A percentile compares a stretch with the other conserved stretches of the same genome.
phyloP scores from a whole-genome alignment of 768 basidiomycete genomes.

The Mycena floridula region DNA sequence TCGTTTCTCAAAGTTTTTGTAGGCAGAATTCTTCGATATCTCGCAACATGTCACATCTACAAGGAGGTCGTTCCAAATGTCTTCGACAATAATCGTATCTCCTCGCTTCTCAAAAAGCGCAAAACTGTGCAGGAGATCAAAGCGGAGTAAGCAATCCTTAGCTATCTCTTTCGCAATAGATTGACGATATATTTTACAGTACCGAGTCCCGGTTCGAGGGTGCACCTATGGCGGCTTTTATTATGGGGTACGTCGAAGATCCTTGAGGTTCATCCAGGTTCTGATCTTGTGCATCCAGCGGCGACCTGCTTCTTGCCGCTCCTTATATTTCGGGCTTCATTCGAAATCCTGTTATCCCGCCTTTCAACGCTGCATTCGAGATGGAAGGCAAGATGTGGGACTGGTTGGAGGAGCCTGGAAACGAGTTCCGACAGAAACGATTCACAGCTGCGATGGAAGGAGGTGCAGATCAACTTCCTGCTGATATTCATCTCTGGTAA shows the following conservation, averaged over 20 bases:
- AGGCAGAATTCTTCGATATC: no score
- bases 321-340: not conserved
- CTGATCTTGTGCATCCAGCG: no score
- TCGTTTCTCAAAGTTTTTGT: no score
- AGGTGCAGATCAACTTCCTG: not conserved
- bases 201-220: no score
- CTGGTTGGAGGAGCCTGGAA: not conserved
- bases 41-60: no score
- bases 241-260: no score
- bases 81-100: no score
- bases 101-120: no score
- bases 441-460: not conserved
- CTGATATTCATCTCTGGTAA: not conserved
- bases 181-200: not conserved
- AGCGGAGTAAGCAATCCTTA: constrained; percentile 6
- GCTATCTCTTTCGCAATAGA: not conserved
- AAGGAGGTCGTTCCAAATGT: no score
- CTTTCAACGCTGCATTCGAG: not conserved
- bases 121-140: constrained; percentile 9
- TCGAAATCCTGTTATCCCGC: not conserved
- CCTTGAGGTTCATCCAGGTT: no score
- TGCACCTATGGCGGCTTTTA: not conserved
- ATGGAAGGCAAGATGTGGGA: not conserved
- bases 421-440: not conserved
- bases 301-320: not conserved